Conservation (phyloP, 164 flowering plant genomes). For the Echeveria elegans region DNA sequence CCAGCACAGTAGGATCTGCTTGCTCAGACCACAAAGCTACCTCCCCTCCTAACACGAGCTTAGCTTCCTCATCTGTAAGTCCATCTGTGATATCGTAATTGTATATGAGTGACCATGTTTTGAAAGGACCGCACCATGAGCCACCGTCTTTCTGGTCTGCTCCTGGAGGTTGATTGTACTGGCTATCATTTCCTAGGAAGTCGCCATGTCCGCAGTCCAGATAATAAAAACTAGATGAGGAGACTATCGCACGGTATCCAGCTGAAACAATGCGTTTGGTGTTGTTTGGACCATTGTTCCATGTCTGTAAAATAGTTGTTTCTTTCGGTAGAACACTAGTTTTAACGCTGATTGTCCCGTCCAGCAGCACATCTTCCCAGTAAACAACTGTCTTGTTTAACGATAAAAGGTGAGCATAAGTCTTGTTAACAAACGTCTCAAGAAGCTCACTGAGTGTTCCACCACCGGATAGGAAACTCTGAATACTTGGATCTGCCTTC, state of each 20-base stretch:
- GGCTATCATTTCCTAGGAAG: constrained; percentile 64
- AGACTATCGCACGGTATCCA: constrained; percentile 76
- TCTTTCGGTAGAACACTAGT: constrained; percentile 40
- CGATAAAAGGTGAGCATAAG: constrained; percentile 56
- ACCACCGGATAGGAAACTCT: constrained; percentile 32
- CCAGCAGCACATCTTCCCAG: constrained; percentile 84
- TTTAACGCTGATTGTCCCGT: constrained; percentile 31
- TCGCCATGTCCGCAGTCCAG: constrained; percentile 90
- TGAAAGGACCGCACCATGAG: constrained; percentile 94
- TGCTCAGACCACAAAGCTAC: constrained; percentile 97
- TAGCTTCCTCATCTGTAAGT: constrained; percentile 44
- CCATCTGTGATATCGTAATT: constrained; percentile 77
- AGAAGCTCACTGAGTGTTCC: constrained; percentile 70
- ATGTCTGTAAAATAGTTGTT: constrained; percentile 60
- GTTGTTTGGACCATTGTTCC: constrained; percentile 80
- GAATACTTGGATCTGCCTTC: constrained; percentile 59
- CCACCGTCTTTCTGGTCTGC: constrained; percentile 42
- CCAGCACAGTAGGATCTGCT: constrained; percentile 71
- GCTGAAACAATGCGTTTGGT: constrained; percentile 53
- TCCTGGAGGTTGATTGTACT: constrained; percentile 29
- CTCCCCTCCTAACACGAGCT: constrained; percentile 81
- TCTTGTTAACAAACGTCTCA: constrained; percentile 52
- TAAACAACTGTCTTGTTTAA: constrained; percentile 57
- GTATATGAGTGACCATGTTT: constrained; percentile 84
- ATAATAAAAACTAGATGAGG: constrained; percentile 75